These are phyloP conservation scores for Malassezia restricta DNA, from an alignment of 1,284 basidiomycete species.

Conservation along the genomic window DNA sequence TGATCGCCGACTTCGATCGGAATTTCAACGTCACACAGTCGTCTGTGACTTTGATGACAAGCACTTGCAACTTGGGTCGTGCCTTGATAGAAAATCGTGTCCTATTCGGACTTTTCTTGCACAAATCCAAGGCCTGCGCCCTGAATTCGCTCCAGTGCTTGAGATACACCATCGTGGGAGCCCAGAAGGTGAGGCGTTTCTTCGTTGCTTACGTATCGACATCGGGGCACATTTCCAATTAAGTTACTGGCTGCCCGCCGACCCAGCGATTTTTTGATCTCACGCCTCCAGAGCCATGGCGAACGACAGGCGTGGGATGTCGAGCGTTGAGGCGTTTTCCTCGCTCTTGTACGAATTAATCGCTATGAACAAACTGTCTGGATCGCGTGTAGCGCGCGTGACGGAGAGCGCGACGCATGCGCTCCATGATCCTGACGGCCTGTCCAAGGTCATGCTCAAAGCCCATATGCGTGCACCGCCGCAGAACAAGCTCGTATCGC, in stretches of 20 bases:
- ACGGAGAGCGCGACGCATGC: slow-evolving; percentile 13
- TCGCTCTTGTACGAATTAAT: slow-evolving; percentile 19
- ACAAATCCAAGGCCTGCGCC: slow-evolving; percentile 8
- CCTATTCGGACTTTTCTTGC: slow-evolving; percentile 2
- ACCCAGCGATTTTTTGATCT: background rate
- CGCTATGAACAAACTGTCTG: slow-evolving; percentile 25
- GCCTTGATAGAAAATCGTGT: slow-evolving; percentile 12
- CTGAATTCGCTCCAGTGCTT: slow-evolving; percentile 16
- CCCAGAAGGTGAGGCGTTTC: background rate
- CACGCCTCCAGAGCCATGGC: background rate
- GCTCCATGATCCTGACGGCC: slow-evolving; percentile 5
- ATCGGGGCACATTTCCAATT: background rate
- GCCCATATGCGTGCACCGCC: slow-evolving; percentile 15
- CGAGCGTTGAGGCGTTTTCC: slow-evolving; percentile 4
- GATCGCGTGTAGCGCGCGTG: slow-evolving; percentile 19
- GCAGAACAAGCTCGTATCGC: slow-evolving; percentile 20
- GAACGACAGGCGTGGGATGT: too few relatives aligned
- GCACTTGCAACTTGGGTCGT: slow-evolving; percentile 7
- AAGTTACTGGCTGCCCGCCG: background rate
- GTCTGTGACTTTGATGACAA: slow-evolving; percentile 10
- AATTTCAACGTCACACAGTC: slow-evolving; percentile 57
- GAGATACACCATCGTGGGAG: slow-evolving; percentile 13
- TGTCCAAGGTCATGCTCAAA: slow-evolving; percentile 16
- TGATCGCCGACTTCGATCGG: slow-evolving; percentile 79
- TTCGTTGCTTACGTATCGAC: slow-evolving; percentile 1